These are phyloP conservation scores for Camptophora hylomeconis DNA, from an alignment of 2,329 filamentous ascomycete species.

Conservation along the genomic window DNA sequence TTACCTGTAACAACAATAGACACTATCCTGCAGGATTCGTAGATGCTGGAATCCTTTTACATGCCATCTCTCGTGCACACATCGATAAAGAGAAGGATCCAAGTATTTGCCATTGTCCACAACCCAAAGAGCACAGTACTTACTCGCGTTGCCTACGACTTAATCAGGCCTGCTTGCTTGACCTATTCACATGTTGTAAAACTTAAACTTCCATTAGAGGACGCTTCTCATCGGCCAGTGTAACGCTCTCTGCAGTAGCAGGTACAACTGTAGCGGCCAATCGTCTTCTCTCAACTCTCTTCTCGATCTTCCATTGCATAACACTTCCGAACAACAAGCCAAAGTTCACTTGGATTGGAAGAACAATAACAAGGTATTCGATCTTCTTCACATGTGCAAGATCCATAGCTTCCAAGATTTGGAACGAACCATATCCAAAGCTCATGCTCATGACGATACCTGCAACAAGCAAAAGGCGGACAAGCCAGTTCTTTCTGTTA, in stretches of 20 bases:
- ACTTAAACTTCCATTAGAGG: constrained; percentile 7
- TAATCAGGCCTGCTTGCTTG: too few relatives aligned
- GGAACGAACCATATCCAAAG: constrained; percentile 12
- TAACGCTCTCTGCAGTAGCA: constrained; percentile 5
- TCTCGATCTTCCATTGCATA: constrained; percentile 15
- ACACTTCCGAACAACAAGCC: constrained; percentile 13
- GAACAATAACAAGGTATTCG: constrained; percentile 14
- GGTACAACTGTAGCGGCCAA: constrained; percentile 2
- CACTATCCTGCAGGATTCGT: too few relatives aligned
- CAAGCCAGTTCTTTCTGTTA: constrained; percentile 15
- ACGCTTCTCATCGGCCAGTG: constrained; percentile 10
- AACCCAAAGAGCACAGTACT: too few relatives aligned
- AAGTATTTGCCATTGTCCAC: too few relatives aligned
- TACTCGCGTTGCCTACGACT: too few relatives aligned
- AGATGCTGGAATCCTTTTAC: too few relatives aligned
- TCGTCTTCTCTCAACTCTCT: constrained; percentile 10
- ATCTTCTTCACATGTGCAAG: constrained; percentile 15
- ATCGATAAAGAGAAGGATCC: too few relatives aligned
- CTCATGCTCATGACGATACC: constrained; percentile 11
- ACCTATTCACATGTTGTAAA: too few relatives aligned
- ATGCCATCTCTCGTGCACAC: too few relatives aligned
- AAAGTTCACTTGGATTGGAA: constrained; percentile 16
- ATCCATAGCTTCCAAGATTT: constrained; percentile 12
- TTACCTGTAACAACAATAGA: too few relatives aligned
- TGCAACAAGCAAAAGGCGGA: constrained; percentile 11